Conservation (phyloP, 345 rosid species). For the Eutrema yunnanense region DNA sequence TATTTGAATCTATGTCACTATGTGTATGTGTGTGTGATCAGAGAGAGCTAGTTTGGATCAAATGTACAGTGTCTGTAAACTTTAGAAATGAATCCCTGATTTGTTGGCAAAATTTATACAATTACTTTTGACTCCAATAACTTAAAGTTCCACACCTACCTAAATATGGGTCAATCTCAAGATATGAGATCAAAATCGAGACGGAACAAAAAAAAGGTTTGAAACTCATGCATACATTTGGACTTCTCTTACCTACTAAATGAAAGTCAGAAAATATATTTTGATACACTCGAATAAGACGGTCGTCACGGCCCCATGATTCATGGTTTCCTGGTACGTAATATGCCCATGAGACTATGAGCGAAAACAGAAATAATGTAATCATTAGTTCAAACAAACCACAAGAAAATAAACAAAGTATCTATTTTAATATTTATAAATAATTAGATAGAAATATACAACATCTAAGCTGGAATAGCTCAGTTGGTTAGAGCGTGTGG, state of each 20-base stretch:
- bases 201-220: background rate
- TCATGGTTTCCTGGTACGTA: background rate
- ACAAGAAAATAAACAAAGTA: background rate
- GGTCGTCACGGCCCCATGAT: background rate
- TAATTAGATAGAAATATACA: fast-evolving
- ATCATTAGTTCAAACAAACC: background rate
- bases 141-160: constrained; percentile 11
- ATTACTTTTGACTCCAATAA: background rate
- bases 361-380: background rate
- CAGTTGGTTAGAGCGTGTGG: constrained; percentile 91
- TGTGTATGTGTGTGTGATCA: background rate
- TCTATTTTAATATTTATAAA: background rate
- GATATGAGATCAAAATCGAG: constrained; percentile 7
- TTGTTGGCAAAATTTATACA: background rate
- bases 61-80: background rate
- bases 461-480: constrained; percentile 54
- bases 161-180: constrained; percentile 1
- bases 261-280: background rate
- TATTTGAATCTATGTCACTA: background rate
- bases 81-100: background rate
- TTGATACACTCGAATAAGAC: background rate
- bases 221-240: background rate
- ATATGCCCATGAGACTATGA: background rate
- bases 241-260: constrained; percentile 5
- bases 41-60: background rate